Evolutionary conservation across 345 rosid species (phyloP).

Genomic region (Cochlearia excelsa): DNA sequence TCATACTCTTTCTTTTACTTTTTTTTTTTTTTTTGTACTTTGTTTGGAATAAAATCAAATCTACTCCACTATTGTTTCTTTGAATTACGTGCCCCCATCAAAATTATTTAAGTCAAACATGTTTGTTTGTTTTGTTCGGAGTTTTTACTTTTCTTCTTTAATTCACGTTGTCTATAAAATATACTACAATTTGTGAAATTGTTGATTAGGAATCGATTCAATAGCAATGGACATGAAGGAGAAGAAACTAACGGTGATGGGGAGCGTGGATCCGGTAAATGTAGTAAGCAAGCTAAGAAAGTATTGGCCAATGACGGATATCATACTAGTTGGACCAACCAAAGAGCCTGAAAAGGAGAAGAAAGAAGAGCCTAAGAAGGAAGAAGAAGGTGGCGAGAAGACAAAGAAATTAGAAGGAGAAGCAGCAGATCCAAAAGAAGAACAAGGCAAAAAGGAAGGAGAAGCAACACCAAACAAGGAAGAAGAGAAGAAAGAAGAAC

Average conservation of each 20-base stretch:
- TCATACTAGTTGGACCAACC: conserved; percentile 74
- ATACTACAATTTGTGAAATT: too few species aligned
- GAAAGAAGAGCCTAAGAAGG: conserved; percentile 64
- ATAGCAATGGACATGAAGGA: conserved; percentile 80
- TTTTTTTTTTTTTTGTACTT: not conserved
- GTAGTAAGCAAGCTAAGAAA: conserved; percentile 77
- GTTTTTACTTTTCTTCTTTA: not conserved
- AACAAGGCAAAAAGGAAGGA: conserved; percentile 49
- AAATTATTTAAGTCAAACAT: conserved; percentile 7
- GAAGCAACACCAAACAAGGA: conserved; percentile 36
- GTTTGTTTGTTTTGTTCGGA: too few species aligned
- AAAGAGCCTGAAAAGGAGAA: conserved; percentile 78
- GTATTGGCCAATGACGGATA: conserved; percentile 65
- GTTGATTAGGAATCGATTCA: conserved; percentile 65
- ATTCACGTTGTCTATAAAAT: not conserved
- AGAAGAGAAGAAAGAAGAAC: conserved; percentile 42
- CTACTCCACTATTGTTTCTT: conserved; percentile 31
- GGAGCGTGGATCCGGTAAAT: conserved; percentile 69
- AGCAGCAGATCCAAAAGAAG: conserved; percentile 52
- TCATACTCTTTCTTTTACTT: not conserved
- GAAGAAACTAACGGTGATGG: conserved; percentile 66
- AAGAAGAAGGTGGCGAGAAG: conserved; percentile 55
- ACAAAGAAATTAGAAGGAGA: conserved; percentile 50
- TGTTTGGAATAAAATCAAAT: conserved; percentile 22
- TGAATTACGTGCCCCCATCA: conserved; percentile 32